Evolutionary conservation across 192 early-diverging fungal genomes (phyloP), one percentile per base, ranked within the genome.

Genomic region (Backusella macrospora): DNA sequence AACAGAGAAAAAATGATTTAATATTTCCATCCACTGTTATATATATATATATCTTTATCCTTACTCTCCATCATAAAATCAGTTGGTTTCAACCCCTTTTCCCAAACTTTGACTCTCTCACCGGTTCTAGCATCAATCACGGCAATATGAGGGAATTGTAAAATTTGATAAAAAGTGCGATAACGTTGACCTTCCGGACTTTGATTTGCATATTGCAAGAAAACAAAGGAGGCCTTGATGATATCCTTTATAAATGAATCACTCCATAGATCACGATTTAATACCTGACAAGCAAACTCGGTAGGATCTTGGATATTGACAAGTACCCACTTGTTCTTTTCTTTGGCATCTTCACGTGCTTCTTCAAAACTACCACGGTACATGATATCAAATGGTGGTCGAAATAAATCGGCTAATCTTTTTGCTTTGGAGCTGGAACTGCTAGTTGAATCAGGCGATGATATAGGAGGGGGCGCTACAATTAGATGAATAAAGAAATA

Each of bases 261-360:
- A 38, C 91, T 96, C 96, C 96, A 99, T 59, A 98, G 85, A 84
- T 99, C 96, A 68, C 97, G 91, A 77, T 97, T 98, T 78, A 98
- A 80, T 16, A 91, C 82, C 73, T 96, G 94, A 80, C 95, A 97
- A 21, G 85, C 79, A 81, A 98, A 98, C 52, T 96, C 94, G 0
- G 88, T 79, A 6, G 90, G 82, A 52, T 97, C 91, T 63, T 97
- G 93, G 47, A 97, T 85, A 66, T 96, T 96, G 39, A 98, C 81
- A 71, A 98, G 82, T 40, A 98, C 73, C 95, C 94, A 96, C 76
- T 92, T 96, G 37, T 82, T 85, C 21, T 86, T 78, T 18, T 66
- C 69, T 68, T 81, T 82, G 12, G 92, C 96, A 13, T 69, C 70
- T 1, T 73, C 65, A 14, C 74, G 52, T 74, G 88, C 91, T 68